These are phyloP conservation scores for Phytophthora multivora DNA, from an alignment of 352 stramenopile species.

Conservation along the genomic window DNA sequence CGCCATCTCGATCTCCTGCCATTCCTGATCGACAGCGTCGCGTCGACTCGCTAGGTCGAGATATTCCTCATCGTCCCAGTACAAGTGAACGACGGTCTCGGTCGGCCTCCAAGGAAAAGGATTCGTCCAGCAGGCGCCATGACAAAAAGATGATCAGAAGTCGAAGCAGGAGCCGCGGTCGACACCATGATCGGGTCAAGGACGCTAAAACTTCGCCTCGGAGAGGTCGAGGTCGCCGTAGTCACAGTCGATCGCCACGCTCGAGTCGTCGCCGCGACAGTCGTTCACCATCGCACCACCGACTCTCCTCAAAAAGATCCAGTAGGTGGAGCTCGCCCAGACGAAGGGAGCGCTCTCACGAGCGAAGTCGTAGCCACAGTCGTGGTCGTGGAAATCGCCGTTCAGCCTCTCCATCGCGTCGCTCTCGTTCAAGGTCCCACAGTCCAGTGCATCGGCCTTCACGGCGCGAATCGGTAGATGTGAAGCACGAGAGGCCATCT, in stretches of 20 bases:
- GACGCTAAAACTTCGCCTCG: conserved; percentile 6
- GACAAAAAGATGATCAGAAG: conserved; percentile 12
- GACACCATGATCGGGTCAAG: background rate
- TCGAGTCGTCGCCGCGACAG: conserved; percentile 14
- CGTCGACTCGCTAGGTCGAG: conserved; percentile 38
- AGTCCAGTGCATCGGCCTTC: conserved; percentile 14
- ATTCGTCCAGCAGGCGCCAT: conserved; percentile 3
- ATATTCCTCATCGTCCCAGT: conserved; percentile 21
- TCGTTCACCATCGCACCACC: conserved; percentile 22
- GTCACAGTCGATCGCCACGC: conserved; percentile 27
- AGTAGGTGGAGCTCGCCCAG: conserved; percentile 28
- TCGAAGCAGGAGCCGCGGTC: conserved; percentile 13
- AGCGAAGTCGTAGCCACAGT: conserved; percentile 13
- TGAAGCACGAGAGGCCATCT: conserved; percentile 7
- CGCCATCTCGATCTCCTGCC: conserved; percentile 11
- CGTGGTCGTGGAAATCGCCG: conserved; percentile 3
- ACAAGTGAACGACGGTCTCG: conserved; percentile 8
- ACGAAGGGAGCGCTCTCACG: conserved; percentile 3
- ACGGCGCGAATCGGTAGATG: background rate
- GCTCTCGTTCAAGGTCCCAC: conserved; percentile 34
- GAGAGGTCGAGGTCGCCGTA: conserved; percentile 13
- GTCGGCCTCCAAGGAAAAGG: conserved; percentile 5
- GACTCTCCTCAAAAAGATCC: conserved; percentile 20
- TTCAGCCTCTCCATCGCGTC: conserved; percentile 12
- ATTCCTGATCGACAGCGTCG: conserved; percentile 21